These are phyloP conservation scores for Isabelozyma gotoi DNA, from an alignment of 805 yeast genomes.

Conservation along the genomic window DNA sequence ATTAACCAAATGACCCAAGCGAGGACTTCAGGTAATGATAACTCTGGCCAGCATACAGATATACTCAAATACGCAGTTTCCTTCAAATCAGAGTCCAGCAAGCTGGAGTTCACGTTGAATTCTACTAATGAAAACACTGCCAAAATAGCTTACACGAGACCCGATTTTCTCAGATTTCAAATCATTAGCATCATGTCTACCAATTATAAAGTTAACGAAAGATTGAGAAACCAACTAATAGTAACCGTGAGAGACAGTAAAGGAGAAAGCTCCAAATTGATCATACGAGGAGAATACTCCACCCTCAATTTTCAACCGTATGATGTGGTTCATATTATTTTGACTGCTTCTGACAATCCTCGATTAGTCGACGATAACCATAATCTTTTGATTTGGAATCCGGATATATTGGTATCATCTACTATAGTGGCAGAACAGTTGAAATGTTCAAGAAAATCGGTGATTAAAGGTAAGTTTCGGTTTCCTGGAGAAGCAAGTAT, in stretches of 20 bases:
- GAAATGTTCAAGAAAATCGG: slow-evolving; percentile 70
- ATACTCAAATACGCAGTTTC: not conserved
- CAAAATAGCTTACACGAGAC: slow-evolving; percentile 44
- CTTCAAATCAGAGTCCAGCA: not conserved
- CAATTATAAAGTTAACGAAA: slow-evolving; percentile 26
- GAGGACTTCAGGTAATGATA: not conserved
- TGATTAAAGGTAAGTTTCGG: slow-evolving; percentile 54
- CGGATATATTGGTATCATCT: slow-evolving; percentile 79
- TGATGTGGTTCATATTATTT: slow-evolving; percentile 65
- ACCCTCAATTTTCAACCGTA: slow-evolving; percentile 45
- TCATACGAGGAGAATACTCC: slow-evolving; percentile 64
- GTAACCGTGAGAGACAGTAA: slow-evolving; percentile 48
- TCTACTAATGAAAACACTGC: slow-evolving; percentile 1
- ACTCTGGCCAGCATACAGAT: not conserved
- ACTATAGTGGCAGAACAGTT: slow-evolving; percentile 78
- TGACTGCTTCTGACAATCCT: slow-evolving; percentile 38
- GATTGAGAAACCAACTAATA: slow-evolving; percentile 47
- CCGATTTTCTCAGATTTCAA: slow-evolving; percentile 50
- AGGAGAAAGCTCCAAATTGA: slow-evolving; percentile 35
- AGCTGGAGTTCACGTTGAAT: not conserved
- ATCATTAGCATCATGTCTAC: slow-evolving; percentile 32
- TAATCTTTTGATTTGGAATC: slow-evolving; percentile 75
- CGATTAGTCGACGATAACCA: slow-evolving; percentile 53
- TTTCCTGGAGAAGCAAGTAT: slow-evolving; percentile 64
- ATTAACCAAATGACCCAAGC: not conserved